A percentile compares a stretch with the other conserved stretches of the same genome.
Evolutionary conservation across 768 basidiomycete species (phyloP).

Genomic region (Roridomyces roridus): DNA sequence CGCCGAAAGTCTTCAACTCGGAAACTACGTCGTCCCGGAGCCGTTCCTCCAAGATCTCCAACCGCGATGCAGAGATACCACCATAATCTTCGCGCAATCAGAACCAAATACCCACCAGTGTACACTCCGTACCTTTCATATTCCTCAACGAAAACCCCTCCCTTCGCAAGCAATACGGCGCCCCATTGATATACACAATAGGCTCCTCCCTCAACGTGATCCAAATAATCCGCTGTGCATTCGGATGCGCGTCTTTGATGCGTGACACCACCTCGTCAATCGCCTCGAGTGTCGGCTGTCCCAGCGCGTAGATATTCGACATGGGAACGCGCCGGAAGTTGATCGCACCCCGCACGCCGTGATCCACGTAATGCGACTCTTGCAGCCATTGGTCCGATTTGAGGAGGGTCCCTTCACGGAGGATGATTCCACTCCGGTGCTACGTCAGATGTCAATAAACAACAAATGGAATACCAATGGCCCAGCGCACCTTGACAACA

Average conservation of each 20-base stretch:
- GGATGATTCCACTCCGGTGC: conserved; percentile 93
- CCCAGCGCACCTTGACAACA: conserved; percentile 75
- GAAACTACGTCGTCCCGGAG: conserved; percentile 86
- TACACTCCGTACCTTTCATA: conserved; percentile 77
- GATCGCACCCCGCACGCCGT: conserved; percentile 88
- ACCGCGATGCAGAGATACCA: conserved; percentile 88
- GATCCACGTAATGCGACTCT: conserved; percentile 68
- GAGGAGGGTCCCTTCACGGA: conserved; percentile 88
- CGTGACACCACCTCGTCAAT: conserved; percentile 78
- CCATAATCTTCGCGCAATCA: conserved; percentile 97
- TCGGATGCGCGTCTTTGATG: conserved; percentile 66
- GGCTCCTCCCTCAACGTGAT: conserved; percentile 94
- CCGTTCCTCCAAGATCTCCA: conserved; percentile 91
- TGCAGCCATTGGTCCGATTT: conserved; percentile 94
- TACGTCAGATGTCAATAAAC: conserved; percentile 34
- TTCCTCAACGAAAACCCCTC: conserved; percentile 90
- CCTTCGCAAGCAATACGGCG: conserved; percentile 87
- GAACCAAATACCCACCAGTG: too few species aligned
- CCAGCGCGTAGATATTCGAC: conserved; percentile 88
- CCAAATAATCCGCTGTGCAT: conserved; percentile 77
- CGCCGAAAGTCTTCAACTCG: conserved; percentile 84
- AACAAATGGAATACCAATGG: background rate
- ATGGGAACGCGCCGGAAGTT: conserved; percentile 89
- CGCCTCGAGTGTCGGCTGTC: conserved; percentile 90
- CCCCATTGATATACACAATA: conserved; percentile 90